phyloP scores from a whole-genome alignment of 1,284 basidiomycete genomes.

The Anthracocystis setariae region DNA sequence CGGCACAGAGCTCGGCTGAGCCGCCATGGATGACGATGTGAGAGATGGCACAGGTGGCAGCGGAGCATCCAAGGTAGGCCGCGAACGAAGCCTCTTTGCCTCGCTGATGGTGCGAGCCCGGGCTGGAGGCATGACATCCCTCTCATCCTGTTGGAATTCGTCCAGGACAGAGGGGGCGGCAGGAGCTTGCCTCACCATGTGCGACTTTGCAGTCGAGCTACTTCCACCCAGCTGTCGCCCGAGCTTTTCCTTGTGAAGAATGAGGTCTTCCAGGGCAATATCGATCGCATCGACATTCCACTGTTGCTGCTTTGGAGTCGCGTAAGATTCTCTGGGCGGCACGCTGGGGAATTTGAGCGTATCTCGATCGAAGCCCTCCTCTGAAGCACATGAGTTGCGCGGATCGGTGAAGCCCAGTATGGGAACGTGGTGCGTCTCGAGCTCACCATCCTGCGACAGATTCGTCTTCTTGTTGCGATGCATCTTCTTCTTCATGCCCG shows the following conservation, averaged over 20 bases:
- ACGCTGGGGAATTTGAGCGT: slow-evolving; percentile 30
- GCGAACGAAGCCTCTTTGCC: slow-evolving; percentile 3
- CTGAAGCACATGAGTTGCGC: slow-evolving; percentile 4
- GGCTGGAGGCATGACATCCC: not conserved
- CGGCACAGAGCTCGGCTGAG: not conserved
- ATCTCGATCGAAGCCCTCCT: slow-evolving; percentile 15
- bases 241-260: slow-evolving; percentile 23
- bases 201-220: not conserved
- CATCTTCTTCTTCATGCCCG: slow-evolving; percentile 49
- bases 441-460: slow-evolving; percentile 3
- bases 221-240: slow-evolving; percentile 1
- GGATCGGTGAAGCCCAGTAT: slow-evolving; percentile 31
- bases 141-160: slow-evolving; percentile 26
- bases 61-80: slow-evolving; percentile 8
- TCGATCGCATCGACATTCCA: slow-evolving; percentile 47
- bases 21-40: slow-evolving; percentile 2
- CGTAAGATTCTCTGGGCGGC: slow-evolving; percentile 9
- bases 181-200: not conserved
- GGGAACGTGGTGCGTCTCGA: slow-evolving; percentile 25
- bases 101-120: slow-evolving; percentile 16
- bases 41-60: slow-evolving; percentile 19
- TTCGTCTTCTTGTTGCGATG: slow-evolving; percentile 16
- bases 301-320: slow-evolving; percentile 16
- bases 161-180: slow-evolving; percentile 34
- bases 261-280: slow-evolving; percentile 38